phyloP scores from a whole-genome alignment of 768 basidiomycete species.

The Boletus subcaerulescens region DNA sequence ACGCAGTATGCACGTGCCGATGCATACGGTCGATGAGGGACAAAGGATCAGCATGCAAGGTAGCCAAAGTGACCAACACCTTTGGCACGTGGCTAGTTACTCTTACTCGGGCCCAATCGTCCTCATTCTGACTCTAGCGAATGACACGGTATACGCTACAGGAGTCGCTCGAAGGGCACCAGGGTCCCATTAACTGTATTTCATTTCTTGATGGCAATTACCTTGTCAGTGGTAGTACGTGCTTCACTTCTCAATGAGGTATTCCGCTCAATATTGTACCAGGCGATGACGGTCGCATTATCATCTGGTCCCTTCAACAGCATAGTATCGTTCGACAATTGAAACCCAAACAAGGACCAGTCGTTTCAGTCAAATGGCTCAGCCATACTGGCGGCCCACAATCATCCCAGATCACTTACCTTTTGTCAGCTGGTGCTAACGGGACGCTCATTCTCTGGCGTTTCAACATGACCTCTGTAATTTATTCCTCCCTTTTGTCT shows the following conservation, averaged over 20 bases:
- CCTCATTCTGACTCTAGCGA: not conserved
- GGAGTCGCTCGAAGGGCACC: not conserved
- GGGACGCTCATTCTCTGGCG: not conserved
- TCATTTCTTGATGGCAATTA: not conserved
- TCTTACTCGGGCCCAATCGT: no score
- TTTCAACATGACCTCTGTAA: not conserved
- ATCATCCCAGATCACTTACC: not conserved
- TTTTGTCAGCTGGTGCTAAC: not conserved
- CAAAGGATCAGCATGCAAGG: no score
- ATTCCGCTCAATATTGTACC: not conserved
- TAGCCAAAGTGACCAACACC: no score
- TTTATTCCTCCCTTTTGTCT: not conserved
- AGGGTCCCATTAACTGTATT: not conserved
- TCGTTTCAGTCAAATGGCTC: not conserved
- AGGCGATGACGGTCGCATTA: not conserved
- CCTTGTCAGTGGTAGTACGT: not conserved
- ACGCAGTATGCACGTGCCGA: no score
- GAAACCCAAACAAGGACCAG: not conserved
- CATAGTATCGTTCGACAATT: not conserved
- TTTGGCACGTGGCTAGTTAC: no score
- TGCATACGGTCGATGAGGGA: no score
- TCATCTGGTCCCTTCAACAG: not conserved
- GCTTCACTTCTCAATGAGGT: not conserved
- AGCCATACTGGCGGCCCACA: not conserved
- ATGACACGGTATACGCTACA: not conserved